Evolutionary conservation across 805 yeast species (phyloP), one percentile per base, ranked within the genome.

Genomic region (Cyberlindnera maritima): DNA sequence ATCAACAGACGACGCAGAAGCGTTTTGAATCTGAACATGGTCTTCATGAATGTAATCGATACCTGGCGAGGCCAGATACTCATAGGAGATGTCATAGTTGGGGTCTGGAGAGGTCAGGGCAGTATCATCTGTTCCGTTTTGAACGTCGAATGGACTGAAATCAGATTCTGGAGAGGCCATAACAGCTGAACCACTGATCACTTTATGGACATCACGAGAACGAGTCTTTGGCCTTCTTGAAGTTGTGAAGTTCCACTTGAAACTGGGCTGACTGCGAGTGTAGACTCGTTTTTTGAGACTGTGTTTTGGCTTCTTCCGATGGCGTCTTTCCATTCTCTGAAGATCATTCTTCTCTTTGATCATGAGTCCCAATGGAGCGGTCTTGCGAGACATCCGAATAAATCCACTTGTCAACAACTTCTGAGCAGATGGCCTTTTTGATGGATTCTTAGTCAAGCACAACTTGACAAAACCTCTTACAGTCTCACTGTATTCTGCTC

Each of bases 401-500:
- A 83, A 84, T 41, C 72, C 71, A 41, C 74, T 76, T 37, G 72
- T 74, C 48, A 87, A 66, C 39, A 94, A 68, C 13, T 69, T 66
- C 0, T 62, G 50, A 0, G 92, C 87, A 15, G 78, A 64, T 0
- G 92, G 90, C 52, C 98, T 74, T 47, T 70, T 60, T 2, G 52
- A 51, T 1, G 96, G 94, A 49, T 80, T 79, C 62, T 84, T 88
- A 18, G 74, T 65, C 49, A 92, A 67, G 61, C 97, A 90, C 40
- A 68, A 67, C 28, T 71, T 68, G 26, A 85, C 80, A 65, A 92
- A 87, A 46, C 70, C 71, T 60, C 76, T 68, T 57, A 76, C 58
- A 55, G 67, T 63, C 32, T 67, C 71, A 53, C 80, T 68, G 51
- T 67, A 74, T 3, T 64, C 60, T 6, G 55, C 43, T 0, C 82